phyloP scores from a whole-genome alignment of 1,139 yeast species.

The Debaryomycetaceae sp. region DNA sequence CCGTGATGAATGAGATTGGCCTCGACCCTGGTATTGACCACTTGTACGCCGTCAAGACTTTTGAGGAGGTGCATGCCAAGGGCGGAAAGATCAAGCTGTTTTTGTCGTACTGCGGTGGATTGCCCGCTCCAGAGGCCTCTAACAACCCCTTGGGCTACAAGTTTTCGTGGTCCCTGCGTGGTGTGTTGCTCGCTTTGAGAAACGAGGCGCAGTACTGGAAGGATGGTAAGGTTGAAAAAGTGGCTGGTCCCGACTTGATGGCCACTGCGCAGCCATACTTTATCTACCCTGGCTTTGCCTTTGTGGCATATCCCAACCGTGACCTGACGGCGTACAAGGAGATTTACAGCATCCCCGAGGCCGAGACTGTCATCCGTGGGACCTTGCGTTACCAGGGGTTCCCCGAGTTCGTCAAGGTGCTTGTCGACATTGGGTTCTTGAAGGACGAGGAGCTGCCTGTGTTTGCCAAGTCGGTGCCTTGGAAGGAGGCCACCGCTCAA shows the following conservation, averaged over 20 bases:
- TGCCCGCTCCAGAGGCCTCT: constrained; percentile 96
- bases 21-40: constrained; percentile 98
- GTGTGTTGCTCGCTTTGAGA: constrained; percentile 91
- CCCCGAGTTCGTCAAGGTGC: constrained; percentile 95
- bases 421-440: constrained; percentile 91
- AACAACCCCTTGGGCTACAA: constrained; percentile 98
- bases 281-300: constrained; percentile 92
- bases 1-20: constrained; percentile 91
- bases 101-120: constrained; percentile 96
- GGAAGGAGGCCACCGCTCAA: constrained; percentile 85
- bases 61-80: constrained; percentile 88
- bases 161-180: constrained; percentile 98
- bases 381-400: constrained; percentile 97
- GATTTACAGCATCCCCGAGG: constrained; percentile 92
- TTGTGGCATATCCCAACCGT: constrained; percentile 96
- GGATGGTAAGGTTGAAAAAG: constrained; percentile 76
- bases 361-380: constrained; percentile 94
- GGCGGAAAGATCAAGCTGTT: constrained; percentile 93
- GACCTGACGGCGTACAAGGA: constrained; percentile 94
- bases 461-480: constrained; percentile 57
- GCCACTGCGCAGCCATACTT: constrained; percentile 91
- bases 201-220: constrained; percentile 87
- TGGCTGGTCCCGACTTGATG: constrained; percentile 90
- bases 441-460: constrained; percentile 65
- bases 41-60: constrained; percentile 95